Evolutionary conservation across 306 rosid genomes (phyloP).

Genomic region (Ormosia semicastrata): DNA sequence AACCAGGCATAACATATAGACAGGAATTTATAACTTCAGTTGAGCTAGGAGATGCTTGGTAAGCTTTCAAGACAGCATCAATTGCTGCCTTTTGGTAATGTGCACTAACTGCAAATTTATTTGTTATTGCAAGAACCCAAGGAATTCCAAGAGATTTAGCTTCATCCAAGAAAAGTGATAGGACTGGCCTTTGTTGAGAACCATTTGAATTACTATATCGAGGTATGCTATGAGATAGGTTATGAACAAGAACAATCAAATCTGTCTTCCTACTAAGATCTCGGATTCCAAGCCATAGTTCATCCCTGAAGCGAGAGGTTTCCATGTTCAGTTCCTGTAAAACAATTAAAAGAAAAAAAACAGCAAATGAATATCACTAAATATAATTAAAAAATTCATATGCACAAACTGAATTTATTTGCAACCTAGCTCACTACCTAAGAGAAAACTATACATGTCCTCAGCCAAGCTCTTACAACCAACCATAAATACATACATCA

Average conservation of each 20-base stretch:
- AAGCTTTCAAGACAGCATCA: slow-evolving; percentile 73
- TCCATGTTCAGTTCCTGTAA: slow-evolving; percentile 73
- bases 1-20: slow-evolving; percentile 80
- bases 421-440: slow-evolving; percentile 7
- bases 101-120: slow-evolving; percentile 94
- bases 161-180: slow-evolving; percentile 83
- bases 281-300: slow-evolving; percentile 85
- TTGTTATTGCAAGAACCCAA: slow-evolving; percentile 95
- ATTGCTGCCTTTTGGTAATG: slow-evolving; percentile 82
- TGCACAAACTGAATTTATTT: background rate
- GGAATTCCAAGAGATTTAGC: slow-evolving; percentile 97
- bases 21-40: slow-evolving; percentile 76
- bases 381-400: background rate
- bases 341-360: background rate
- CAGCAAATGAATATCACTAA: background rate
- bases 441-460: background rate
- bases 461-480: background rate
- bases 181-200: slow-evolving; percentile 68
- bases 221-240: slow-evolving; percentile 91
- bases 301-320: slow-evolving; percentile 70
- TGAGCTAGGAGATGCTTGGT: slow-evolving; percentile 69
- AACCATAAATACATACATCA: background rate
- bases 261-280: slow-evolving; percentile 84
- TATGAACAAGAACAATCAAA: slow-evolving; percentile 88
- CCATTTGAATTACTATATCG: slow-evolving; percentile 52